phyloP scores from a whole-genome alignment of 345 rosid species.

The Erysimum cheiranthoides region DNA sequence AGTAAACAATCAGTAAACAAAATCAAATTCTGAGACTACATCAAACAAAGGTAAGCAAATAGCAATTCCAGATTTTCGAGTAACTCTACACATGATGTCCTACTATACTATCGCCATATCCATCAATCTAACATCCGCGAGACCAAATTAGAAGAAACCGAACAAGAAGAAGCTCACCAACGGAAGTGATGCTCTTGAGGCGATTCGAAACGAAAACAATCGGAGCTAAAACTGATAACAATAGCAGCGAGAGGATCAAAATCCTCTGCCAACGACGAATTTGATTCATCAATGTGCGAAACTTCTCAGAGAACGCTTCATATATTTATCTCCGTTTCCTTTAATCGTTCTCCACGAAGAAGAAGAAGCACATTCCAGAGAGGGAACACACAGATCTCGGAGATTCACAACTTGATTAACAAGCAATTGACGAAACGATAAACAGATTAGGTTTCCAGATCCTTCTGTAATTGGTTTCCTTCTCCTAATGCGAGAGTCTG shows the following conservation, averaged over 20 bases:
- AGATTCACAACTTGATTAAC: slow-evolving; percentile 48
- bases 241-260: slow-evolving; percentile 75
- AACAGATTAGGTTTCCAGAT: slow-evolving; percentile 51
- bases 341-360: slow-evolving; percentile 59
- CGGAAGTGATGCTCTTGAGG: slow-evolving; percentile 54
- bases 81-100: slow-evolving; percentile 9
- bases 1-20: slow-evolving; percentile 47
- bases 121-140: slow-evolving; percentile 10
- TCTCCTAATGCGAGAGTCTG: slow-evolving; percentile 20
- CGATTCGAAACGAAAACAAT: slow-evolving; percentile 64
- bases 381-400: slow-evolving; percentile 34
- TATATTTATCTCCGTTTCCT: slow-evolving; percentile 25
- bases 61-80: slow-evolving; percentile 3
- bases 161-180: slow-evolving; percentile 53
- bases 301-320: slow-evolving; percentile 32
- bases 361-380: slow-evolving; percentile 46
- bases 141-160: slow-evolving; percentile 1
- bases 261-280: slow-evolving; percentile 78
- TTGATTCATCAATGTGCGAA: slow-evolving; percentile 70
- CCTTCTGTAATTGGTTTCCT: slow-evolving; percentile 9
- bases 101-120: slow-evolving; percentile 20
- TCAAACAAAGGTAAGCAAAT: background rate
- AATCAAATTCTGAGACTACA: slow-evolving; percentile 24
- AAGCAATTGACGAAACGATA: slow-evolving; percentile 32
- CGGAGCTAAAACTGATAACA: slow-evolving; percentile 77